Evolutionary conservation across 495 filamentous ascomycete genomes (phyloP), one percentile per base, ranked within the genome.

Genomic region (Xylaria scruposa): DNA sequence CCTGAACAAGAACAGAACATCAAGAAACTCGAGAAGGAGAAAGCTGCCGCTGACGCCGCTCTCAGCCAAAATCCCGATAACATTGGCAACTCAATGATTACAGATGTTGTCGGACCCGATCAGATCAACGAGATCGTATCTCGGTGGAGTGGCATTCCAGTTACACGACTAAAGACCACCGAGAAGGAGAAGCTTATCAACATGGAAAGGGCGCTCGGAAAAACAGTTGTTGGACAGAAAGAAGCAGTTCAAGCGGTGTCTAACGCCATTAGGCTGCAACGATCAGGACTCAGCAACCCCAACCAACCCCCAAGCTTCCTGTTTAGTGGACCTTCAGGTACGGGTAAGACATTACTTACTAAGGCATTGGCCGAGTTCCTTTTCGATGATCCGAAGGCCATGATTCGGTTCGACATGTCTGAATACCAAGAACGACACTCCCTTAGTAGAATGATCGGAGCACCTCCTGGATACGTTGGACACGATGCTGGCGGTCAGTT

Each of bases 401-500:
- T 99, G 96, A 97, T 99, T 78, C 93, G 96, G 19, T 95, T 99
- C 85, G 96, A 99, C 82, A 99, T 99, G 96, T 98, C 96, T 9
- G 96, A 99, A 80, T 99, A 99, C 82, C 97, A 98, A 82, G 96
- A 99, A 82, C 92, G 95, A 12, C 96, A 99, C 82, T 93, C 95
- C 1, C 90, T 99, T 31, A 97, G 93, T 76, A 91, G 96, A 70
- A 97, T 99, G 92, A 99, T 99, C 75, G 96, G 96, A 77, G 95
- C 96, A 10, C 96, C 96, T 17, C 96, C 96, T 9, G 96, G 96
- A 74, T 99, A 99, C 76, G 94, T 99, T 70, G 96, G 96, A 33
- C 94, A 99, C 79, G 96, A 99, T 74, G 90, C 96, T 38, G 96
- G 96, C 73, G 96, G 96, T 47, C 96, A 99, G 77, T 89, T 99